Evolutionary conservation across 2,329 filamentous ascomycete genomes (phyloP), one percentile per base, ranked within the genome.

Genomic region (Exophiala phaeomuriformis): DNA sequence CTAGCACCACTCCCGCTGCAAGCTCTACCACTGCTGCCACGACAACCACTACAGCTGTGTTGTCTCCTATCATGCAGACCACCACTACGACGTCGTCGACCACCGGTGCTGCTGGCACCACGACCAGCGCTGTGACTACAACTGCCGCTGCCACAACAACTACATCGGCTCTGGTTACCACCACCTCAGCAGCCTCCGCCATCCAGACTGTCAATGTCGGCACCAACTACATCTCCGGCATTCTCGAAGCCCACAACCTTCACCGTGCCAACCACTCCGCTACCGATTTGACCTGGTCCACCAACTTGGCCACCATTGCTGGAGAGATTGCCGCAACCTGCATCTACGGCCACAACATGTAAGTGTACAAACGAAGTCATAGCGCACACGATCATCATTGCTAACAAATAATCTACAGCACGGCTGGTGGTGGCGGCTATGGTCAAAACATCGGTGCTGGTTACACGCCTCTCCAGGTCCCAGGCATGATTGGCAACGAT

Each of bases 371-470:
- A 9, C 44, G 9, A 51, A 10, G 19, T 30, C 19, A 10, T 33
- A 28, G 19, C 27, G 8, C 31, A 27, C 7, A 79, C 62, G 63
- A 71, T 36, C 46, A 9, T 27, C 2, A 2, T 35, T 32, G 8
- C 30, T 42, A 33, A 49, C 37, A 41, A 33, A 5, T 47, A 50
- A 32, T 33, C 10, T 32, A 30, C 39, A 60, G 55, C 19, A 39
- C 55, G 2, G 40, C 47, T 29, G 73, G 78, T 58, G 76, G 73
- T 46, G 82, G 81, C 50, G 76, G 78, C 44, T 94, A 91, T 65
- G 91, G 91, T 58, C 93, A 97, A 75, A 98, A 97, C 79, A 84
- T 97, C 54, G 90, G 88, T 65, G 83, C 84, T 56, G 76, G 83
- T 61, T 77, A 81, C 55, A 66, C 70, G 1, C 66, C 72, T 19